These are phyloP conservation scores for Neltuma alba DNA, from an alignment of 306 rosid genomes.

Conservation along the genomic window DNA sequence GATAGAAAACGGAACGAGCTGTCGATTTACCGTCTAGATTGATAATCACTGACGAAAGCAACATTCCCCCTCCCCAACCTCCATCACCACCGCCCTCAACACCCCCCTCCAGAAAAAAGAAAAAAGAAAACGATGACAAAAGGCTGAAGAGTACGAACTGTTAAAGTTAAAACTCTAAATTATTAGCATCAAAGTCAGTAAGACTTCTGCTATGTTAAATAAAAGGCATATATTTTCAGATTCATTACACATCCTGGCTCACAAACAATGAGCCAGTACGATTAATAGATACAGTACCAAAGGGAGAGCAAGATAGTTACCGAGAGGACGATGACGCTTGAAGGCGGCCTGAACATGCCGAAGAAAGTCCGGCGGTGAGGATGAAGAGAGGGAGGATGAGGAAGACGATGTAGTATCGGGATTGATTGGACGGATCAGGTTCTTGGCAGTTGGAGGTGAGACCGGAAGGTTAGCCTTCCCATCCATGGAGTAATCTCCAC, in stretches of 20 bases:
- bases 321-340: conserved; percentile 54
- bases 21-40: neutral
- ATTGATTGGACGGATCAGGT: conserved; percentile 35
- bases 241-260: neutral
- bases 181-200: neutral
- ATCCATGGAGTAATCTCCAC: conserved; percentile 75
- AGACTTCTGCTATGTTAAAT: neutral
- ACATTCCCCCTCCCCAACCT: neutral
- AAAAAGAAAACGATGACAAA: neutral
- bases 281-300: neutral
- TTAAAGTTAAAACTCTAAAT: conserved; percentile 14
- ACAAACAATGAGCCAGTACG: neutral
- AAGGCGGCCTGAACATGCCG: conserved; percentile 54
- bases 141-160: neutral
- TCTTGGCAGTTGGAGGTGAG: conserved; percentile 29
- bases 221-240: neutral
- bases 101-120: too few species aligned
- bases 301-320: conserved; percentile 14
- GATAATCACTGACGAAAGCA: neutral
- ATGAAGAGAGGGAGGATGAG: conserved; percentile 41
- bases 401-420: conserved; percentile 43
- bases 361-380: conserved; percentile 59
- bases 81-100: too few species aligned
- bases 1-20: neutral
- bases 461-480: conserved; percentile 83